Base-by-base conservation (phyloP, 176 grass and related monocot species). In the Hsuehochloa calcarea region DNA sequence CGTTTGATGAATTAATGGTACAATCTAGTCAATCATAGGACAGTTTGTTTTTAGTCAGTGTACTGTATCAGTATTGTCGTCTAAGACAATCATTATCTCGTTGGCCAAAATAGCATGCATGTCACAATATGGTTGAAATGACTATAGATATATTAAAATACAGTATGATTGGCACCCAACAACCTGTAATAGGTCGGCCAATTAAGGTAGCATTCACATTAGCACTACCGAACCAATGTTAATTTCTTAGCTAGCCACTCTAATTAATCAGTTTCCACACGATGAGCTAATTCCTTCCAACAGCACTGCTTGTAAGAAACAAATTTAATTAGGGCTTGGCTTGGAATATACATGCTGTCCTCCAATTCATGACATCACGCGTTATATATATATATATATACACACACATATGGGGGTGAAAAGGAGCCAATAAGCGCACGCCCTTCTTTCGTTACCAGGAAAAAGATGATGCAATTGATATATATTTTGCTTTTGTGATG, bases 21-120 rank as follows among this genome's bases (percentile, higher is more conserved):
- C 51, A 8, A 54, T 2, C 44, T 3, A 46, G 51, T 50, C 16
- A 13, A 17, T 50, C 16, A 39, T 10, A 31, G 10, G 45, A 58
- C 19, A 58, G 31, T 15, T 40, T 23, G n/a, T n/a, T n/a, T n/a
- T 6, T 39, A 22, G 31, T 52, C 27, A 34, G 29, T 5, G 5
- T 27, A 67, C 23, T 77, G 27, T 45, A 35, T 46, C 23, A 34
- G 65, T 31, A 41, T 20, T 83, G 43, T 31, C 16, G n/a, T 23
- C 52, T 4, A 59, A 82, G 61, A 20, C 13, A 38, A 62, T 49
- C 86, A 78, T 71, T n/a, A 77, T 77, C 47, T 88, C 82, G 72
- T 23, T 83, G 64, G 65, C 73, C 22, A 78, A 77, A 71, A 50
- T 70, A 61, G 38, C 58, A 62, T 69, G 27, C 62, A 75, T 59